Percentiles rank a stretch among this genome's conserved stretches.
phyloP scores from a whole-genome alignment of 345 rosid species.

The Populus davidiana region DNA sequence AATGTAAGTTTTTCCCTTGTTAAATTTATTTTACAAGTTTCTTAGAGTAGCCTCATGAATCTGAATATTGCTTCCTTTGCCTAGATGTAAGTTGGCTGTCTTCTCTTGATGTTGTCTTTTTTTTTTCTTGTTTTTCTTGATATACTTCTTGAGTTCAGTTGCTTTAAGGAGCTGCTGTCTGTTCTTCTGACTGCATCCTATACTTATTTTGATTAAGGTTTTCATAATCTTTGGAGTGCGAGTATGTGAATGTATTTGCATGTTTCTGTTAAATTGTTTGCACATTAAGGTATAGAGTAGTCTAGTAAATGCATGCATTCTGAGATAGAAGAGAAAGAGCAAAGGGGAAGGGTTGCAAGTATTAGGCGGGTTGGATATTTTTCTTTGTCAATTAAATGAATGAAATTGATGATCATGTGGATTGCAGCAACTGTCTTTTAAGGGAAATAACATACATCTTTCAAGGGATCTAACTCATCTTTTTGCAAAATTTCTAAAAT shows the following conservation, averaged over 20 bases:
- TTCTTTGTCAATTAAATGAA: neutral
- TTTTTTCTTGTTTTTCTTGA: neutral
- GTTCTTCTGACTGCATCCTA: neutral
- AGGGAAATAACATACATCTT: neutral
- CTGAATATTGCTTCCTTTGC: neutral
- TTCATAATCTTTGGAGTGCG: neutral
- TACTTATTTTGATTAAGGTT: neutral
- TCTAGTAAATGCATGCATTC: neutral
- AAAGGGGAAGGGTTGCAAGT: neutral
- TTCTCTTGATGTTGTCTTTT: neutral
- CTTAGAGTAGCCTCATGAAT: neutral
- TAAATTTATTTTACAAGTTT: constrained; percentile 8
- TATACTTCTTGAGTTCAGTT: neutral
- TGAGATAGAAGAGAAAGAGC: neutral
- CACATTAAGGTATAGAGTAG: neutral
- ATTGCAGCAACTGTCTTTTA: neutral
- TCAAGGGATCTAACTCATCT: neutral
- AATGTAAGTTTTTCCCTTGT: constrained; percentile 43
- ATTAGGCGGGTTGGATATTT: neutral
- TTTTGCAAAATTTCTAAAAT: neutral
- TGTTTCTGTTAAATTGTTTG: neutral
- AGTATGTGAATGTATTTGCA: neutral
- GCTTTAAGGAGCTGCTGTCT: neutral
- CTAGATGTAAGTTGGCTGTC: constrained; percentile 1
- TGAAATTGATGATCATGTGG: neutral